Conservation (phyloP, 768 basidiomycete genomes). For the Hydnomerulius pinastri region DNA sequence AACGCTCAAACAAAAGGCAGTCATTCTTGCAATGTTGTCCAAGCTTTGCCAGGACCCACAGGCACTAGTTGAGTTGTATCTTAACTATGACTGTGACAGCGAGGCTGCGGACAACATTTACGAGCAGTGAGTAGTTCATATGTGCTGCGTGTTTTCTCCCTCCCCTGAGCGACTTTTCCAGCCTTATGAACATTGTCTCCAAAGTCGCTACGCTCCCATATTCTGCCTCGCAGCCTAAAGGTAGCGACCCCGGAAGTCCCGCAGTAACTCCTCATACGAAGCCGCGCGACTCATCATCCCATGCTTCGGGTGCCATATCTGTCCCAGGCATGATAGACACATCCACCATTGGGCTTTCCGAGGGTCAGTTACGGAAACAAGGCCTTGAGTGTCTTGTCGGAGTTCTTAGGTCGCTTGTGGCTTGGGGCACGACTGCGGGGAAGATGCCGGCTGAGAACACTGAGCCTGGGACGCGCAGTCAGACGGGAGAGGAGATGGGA, state of each 20-base stretch:
- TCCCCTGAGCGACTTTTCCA: slow-evolving; percentile 28
- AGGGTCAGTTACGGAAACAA: slow-evolving; percentile 83
- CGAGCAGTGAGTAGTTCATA: slow-evolving; percentile 66
- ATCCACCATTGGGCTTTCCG: slow-evolving; percentile 68
- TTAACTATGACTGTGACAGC: slow-evolving; percentile 98
- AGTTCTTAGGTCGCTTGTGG: slow-evolving; percentile 85
- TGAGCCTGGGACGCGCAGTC: slow-evolving; percentile 47
- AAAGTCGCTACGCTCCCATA: slow-evolving; percentile 75
- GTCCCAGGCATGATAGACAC: slow-evolving; percentile 70
- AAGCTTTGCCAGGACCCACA: slow-evolving; percentile 95
- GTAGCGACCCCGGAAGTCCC: slow-evolving; percentile 61
- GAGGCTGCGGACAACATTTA: slow-evolving; percentile 96
- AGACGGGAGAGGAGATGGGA: slow-evolving; percentile 52
- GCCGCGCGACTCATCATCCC: slow-evolving; percentile 41
- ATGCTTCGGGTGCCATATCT: slow-evolving; percentile 65
- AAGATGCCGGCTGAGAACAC: slow-evolving; percentile 35
- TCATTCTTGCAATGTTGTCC: slow-evolving; percentile 85
- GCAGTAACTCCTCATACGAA: slow-evolving; percentile 49
- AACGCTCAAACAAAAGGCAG: slow-evolving; percentile 91
- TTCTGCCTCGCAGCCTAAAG: slow-evolving; percentile 48
- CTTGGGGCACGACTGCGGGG: slow-evolving; percentile 74
- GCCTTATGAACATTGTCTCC: slow-evolving; percentile 93
- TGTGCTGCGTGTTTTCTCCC: slow-evolving; percentile 2
- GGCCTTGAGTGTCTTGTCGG: slow-evolving; percentile 93
- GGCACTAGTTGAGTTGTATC: slow-evolving; percentile 95